phyloP scores from a whole-genome alignment of 441 rosid species.

The Breynia disticha region DNA sequence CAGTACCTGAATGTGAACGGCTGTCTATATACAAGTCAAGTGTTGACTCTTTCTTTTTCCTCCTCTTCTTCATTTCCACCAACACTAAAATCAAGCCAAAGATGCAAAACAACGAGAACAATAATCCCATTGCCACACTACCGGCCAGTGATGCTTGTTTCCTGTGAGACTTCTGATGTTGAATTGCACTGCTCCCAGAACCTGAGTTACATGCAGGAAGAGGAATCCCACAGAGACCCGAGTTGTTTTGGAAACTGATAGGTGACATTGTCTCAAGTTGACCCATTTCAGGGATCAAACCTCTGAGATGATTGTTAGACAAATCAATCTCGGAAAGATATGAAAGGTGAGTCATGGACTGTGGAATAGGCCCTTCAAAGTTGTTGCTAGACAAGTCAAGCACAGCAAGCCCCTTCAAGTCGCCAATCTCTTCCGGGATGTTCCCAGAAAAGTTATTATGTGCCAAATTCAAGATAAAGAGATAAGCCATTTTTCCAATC shows the following conservation, averaged over 20 bases:
- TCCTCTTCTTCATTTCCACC: conserved; percentile 63
- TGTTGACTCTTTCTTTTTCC: conserved; percentile 48
- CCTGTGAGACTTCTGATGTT: conserved; percentile 39
- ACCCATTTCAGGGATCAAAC: conserved; percentile 71
- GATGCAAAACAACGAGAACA: conserved; percentile 68
- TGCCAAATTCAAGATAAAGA: conserved; percentile 70
- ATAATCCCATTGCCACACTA: conserved; percentile 75
- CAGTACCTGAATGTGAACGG: conserved; percentile 56
- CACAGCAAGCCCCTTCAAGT: conserved; percentile 52
- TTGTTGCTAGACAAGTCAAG: conserved; percentile 73
- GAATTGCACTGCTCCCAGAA: conserved; percentile 19
- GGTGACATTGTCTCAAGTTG: conserved; percentile 82
- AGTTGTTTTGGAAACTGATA: conserved; percentile 49
- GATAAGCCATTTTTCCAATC: conserved; percentile 65
- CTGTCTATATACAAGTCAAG: conserved; percentile 57
- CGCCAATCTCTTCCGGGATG: conserved; percentile 69
- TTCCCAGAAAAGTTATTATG: conserved; percentile 59
- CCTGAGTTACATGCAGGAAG: conserved; percentile 41
- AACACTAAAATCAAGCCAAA: conserved; percentile 49
- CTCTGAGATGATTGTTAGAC: conserved; percentile 59
- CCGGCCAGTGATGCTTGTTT: conserved; percentile 49
- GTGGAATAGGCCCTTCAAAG: conserved; percentile 54
- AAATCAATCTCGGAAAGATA: conserved; percentile 64
- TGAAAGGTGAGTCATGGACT: conserved; percentile 47
- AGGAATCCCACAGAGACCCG: conserved; percentile 88